A percentile compares a stretch with the other conserved stretches of the same genome.
phyloP scores from a whole-genome alignment of 2,329 filamentous ascomycete genomes.

The Colletotrichum sublineola region DNA sequence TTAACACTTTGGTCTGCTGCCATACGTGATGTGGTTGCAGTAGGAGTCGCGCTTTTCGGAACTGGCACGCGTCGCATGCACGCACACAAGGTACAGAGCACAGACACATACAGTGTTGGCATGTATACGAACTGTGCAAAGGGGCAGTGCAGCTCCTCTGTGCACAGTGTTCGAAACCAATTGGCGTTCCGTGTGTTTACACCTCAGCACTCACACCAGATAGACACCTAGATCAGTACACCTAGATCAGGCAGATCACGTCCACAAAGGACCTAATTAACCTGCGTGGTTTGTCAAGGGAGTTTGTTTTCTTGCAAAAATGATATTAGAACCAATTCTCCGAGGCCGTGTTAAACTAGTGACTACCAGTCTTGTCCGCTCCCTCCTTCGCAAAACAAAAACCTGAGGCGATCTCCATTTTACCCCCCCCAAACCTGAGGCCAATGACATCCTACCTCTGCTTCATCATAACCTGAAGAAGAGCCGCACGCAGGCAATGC shows the following conservation, averaged over 20 bases:
- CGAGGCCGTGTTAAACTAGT: constrained; percentile 37
- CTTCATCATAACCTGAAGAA: constrained; percentile 36
- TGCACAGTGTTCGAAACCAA: constrained; percentile 6
- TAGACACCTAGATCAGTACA: background rate
- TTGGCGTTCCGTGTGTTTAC: background rate
- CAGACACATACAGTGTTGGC: background rate
- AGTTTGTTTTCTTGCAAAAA: constrained; percentile 9
- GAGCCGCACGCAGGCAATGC: constrained; percentile 21
- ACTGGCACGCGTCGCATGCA: constrained; percentile 26
- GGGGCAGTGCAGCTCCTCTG: fast-evolving
- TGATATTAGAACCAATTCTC: constrained; percentile 36
- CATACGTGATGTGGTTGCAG: constrained; percentile 8
- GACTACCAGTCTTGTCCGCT: constrained; percentile 34
- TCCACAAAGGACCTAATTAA: background rate
- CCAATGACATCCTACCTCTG: constrained; percentile 36
- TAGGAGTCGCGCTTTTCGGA: constrained; percentile 27
- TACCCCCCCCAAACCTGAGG: constrained; percentile 23
- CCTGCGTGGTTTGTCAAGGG: background rate
- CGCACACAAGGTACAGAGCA: constrained; percentile 12
- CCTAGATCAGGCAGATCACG: background rate
- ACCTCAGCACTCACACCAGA: background rate
- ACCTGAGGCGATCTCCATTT: constrained; percentile 24
- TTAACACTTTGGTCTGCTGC: background rate
- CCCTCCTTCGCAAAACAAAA: constrained; percentile 23
- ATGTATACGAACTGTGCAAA: background rate